Conservation (phyloP, 805 yeast genomes). For the Yarrowia divulgata region DNA sequence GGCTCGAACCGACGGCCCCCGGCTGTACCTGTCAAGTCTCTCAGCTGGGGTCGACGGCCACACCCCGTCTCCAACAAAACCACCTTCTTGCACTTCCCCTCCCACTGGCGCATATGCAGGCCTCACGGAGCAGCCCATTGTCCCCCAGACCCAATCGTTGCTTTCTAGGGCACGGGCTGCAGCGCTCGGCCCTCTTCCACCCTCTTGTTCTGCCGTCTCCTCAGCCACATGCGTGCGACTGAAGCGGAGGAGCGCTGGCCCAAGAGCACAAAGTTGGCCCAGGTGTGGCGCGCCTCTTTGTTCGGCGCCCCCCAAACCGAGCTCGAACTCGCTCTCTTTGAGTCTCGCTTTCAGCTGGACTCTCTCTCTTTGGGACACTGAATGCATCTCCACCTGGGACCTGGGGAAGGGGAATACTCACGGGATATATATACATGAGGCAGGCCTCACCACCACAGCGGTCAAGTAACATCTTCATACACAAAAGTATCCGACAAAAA, state of each 20-base stretch:
- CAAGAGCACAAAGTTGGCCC: too few relatives aligned
- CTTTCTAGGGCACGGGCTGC: conserved; percentile 9
- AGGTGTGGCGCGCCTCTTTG: background rate
- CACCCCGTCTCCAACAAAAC: background rate
- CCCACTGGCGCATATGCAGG: conserved; percentile 3
- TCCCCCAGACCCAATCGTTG: background rate
- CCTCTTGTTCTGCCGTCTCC: background rate
- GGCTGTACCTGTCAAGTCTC: too few relatives aligned
- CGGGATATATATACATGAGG: background rate
- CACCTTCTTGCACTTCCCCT: background rate
- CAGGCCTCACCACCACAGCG: background rate
- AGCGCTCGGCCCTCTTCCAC: background rate
- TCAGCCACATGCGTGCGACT: background rate
- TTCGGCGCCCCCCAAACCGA: background rate
- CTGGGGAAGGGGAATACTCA: too few relatives aligned
- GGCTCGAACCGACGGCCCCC: too few relatives aligned
- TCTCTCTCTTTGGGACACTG: too few relatives aligned
- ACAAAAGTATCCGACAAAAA: too few relatives aligned
- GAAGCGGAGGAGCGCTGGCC: too few relatives aligned
- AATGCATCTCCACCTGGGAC: background rate
- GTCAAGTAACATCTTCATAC: background rate
- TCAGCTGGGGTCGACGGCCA: background rate
- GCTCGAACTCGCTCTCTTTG: background rate
- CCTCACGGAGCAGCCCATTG: conserved; percentile 12
- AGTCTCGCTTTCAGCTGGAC: background rate